Evolutionary conservation across 352 stramenopile species (phyloP), one percentile per base, ranked within the genome.

Genomic region (Phytopythium helicoides): DNA sequence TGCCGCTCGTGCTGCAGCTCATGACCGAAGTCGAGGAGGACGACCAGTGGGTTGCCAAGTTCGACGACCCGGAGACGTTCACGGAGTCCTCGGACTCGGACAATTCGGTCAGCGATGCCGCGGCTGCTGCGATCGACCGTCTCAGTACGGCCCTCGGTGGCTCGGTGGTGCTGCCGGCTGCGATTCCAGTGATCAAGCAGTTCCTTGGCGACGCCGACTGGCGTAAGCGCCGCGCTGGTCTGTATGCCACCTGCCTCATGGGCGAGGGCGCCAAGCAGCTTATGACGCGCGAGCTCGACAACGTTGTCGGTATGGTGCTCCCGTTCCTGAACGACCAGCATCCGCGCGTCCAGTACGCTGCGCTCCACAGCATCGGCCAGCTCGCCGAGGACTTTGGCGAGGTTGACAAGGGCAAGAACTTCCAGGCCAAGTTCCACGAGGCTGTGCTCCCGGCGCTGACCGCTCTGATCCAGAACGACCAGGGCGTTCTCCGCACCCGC

Each of bases 351-450:
- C 85, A 90, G 66, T 94, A 91, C 75, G 73, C 85, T 15, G 77
- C 83, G 25, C 64, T 95, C 7, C 83, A 92, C 68, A 92, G 85
- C 49, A 66, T 95, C 53, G 85, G 85, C 15, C 85, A 95, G 58
- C 64, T 92, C 25, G 81, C 83, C 11, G 74, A 93, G 46, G 85
- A 93, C 65, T 93, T 93, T 47, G 80, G 81, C 31, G 73, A 92
- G 45, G 80, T 93, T 2, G 79, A 83, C n/a, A 85, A 87, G 60
- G 76, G 77, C 54, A 92, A 90, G 75, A 95, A 95, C 69, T 95
- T 95, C 53, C 82, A 93, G 60, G 79, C 81, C 25, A 86, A 82
- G 49, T 93, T 84, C 71, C 79, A 92, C 66, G 38, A 54, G 5
- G 54, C 69, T 10, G 65, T 93, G 19, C 50, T 95, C 22, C 85